Base-by-base conservation (phyloP, 1,284 basidiomycete genomes). In the Pseudozyma pruni region DNA sequence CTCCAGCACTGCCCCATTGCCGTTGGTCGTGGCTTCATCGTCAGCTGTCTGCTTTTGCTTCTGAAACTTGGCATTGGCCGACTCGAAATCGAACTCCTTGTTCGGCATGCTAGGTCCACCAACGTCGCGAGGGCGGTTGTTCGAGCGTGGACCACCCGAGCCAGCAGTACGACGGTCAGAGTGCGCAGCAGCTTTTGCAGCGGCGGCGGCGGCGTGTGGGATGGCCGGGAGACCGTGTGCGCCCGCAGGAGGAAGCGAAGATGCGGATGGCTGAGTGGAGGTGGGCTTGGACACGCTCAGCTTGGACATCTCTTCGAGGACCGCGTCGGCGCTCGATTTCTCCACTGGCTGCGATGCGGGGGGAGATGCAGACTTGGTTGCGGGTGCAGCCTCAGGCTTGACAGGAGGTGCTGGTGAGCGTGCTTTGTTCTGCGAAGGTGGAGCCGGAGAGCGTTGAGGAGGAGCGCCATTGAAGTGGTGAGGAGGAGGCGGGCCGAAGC, bases 31-130 rank as follows among this genome's bases (percentile, higher is more conserved):
- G 19, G 50, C 25, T 8, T 53, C 55, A 16, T 27, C 31, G 7
- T 49, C 25, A 14, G 40, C 40, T 4, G 19, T 32, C 2, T 68
- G 44, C 16, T 54, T 57, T 35, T 72, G 69, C 58, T 80, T 80
- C 33, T 59, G 50, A 56, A 82, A 82, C 48, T 72, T 74, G 19
- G 79, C 78, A 55, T 82, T 82, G 19, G 79, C 78, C 7, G 53
- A 69, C 52, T 77, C 80, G 45, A 82, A 82, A 44, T 82, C 80
- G 34, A 76, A 82, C 33, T 82, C 80, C 14, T 52, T 48, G 43
- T 66, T 57, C 3, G 76, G 76, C 39, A 79, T 69, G 27, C 51
- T 55, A 1, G 67, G 62, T 20, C 67, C 67, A 20, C 49, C 43
- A 13, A 54, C 38, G 2, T 60, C 50, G 35, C 35, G 22, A 39